phyloP scores from a whole-genome alignment of 495 filamentous ascomycete species.

The Tuber aestivum region DNA sequence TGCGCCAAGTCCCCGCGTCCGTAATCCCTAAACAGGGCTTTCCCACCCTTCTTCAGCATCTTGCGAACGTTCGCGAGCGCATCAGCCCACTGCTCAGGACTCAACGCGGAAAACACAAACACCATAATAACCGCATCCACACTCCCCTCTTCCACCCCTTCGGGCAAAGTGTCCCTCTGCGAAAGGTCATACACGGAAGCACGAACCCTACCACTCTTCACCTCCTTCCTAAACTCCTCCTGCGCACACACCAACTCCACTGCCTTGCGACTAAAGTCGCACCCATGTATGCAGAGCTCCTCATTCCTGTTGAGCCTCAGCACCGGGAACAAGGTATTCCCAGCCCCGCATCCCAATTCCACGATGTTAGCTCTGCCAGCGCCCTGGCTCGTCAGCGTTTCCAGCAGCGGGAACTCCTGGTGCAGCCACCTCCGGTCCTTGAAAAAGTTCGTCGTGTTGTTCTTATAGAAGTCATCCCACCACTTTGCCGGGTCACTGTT shows the following conservation, averaged over 20 bases:
- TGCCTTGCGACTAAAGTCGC: constrained; percentile 86
- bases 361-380: constrained; percentile 61
- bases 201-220: constrained; percentile 57
- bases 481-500: constrained; percentile 83
- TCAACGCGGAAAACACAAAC: constrained; percentile 91
- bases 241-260: constrained; percentile 79
- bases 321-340: constrained; percentile 92
- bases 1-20: constrained; percentile 91
- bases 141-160: constrained; percentile 63
- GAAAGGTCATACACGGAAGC: constrained; percentile 93
- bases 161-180: constrained; percentile 57
- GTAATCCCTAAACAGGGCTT: constrained; percentile 91
- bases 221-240: constrained; percentile 49
- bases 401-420: constrained; percentile 86
- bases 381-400: constrained; percentile 56
- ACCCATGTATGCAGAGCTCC: constrained; percentile 73
- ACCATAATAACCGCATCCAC: constrained; percentile 90
- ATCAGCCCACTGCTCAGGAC: constrained; percentile 73
- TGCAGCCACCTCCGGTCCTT: constrained; percentile 95
- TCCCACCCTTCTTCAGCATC: constrained; percentile 79
- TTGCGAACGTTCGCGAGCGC: constrained; percentile 75
- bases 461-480: constrained; percentile 70
- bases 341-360: constrained; percentile 91
- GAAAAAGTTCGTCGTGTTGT: constrained; percentile 95
- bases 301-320: constrained; percentile 73